Evolutionary conservation across 2,329 filamentous ascomycete species (phyloP).

Genomic region (Fusarium dlaminii): DNA sequence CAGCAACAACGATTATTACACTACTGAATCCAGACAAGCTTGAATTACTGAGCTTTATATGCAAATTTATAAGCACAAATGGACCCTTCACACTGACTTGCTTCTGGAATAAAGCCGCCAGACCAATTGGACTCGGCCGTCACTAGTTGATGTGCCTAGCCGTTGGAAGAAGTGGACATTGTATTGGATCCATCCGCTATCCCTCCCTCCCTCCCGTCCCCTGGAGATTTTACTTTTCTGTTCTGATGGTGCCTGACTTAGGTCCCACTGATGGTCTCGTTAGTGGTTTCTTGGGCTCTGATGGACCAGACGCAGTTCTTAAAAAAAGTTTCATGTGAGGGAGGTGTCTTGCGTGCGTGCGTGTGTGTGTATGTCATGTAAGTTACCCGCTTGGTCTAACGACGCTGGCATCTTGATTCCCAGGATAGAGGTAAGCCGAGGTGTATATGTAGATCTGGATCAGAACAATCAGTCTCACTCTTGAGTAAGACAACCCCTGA

Average conservation of each 20-base stretch:
- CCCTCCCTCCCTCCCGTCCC: constrained; percentile 19
- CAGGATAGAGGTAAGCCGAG: not conserved
- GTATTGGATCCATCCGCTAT: constrained; percentile 12
- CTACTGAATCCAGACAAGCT: not conserved
- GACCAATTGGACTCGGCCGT: constrained; percentile 8
- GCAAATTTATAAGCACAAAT: not conserved
- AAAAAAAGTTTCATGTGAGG: constrained; percentile 9
- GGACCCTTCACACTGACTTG: not conserved
- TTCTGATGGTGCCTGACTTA: constrained; percentile 33
- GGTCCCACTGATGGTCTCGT: constrained; percentile 28
- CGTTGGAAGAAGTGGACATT: constrained; percentile 26
- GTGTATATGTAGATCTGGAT: not conserved
- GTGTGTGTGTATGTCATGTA: constrained; percentile 1
- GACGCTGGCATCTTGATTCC: constrained; percentile 4
- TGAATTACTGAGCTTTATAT: not conserved
- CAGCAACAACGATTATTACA: not conserved
- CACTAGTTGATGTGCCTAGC: constrained; percentile 18
- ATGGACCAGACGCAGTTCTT: constrained; percentile 1
- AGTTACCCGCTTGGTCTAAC: constrained; percentile 1
- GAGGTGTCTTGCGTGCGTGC: constrained; percentile 10
- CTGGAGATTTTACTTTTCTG: constrained; percentile 26
- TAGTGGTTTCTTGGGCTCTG: constrained; percentile 26
- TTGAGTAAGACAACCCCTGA: not conserved
- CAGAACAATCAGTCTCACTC: not conserved
- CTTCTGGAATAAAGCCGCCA: constrained; percentile 24